Base-by-base conservation (phyloP, 2,329 filamentous ascomycete genomes). In the Colletotrichum sp. region DNA sequence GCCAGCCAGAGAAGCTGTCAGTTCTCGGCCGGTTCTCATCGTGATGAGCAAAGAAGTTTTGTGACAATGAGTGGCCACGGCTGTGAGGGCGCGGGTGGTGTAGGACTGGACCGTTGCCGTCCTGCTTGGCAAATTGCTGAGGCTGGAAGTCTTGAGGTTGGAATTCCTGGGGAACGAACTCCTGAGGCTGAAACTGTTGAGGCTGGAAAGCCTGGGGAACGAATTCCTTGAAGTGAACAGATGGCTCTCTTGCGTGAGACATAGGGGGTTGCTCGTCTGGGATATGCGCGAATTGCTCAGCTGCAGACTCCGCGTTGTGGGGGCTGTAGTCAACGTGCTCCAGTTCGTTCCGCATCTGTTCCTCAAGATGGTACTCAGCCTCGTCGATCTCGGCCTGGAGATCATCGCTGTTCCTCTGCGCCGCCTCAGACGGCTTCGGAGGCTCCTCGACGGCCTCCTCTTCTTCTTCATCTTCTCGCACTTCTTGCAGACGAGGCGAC, bases 341-440 rank as follows among this genome's bases (percentile, higher is more conserved):
- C 65, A 96, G 88, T 80, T 96, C 93, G 70, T 94, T 93, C 67
- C 95, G 92, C 77, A 96, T 92, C 76, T 95, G 93, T 82, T 96
- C 92, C 82, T 96, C 94, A 77, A 97, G 85, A 80, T 96, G 95
- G 81, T 97, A 96, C 80, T 98, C 95, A 6, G 94, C 93, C 81
- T 96, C 94, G 66, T 97, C 94, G 72, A 98, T 93, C 79, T 97
- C 95, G 77, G 93, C 93, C 82, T 98, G 95, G 28, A 98, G 89
- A 79, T 96, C 96, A 79, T 96, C 94, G 63, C 86, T 84, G 74
- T 77, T 77, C 61, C 86, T 86, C 63, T 84, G 84, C 13, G 79
- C 72, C 12, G 89, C 86, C 79, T 92, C 89, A 0, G 90, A 88
- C 0, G 89, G 90, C 80, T 89, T 90, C 2, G 89, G 90, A 12